Percentiles rank a stretch among this genome's conserved stretches.
These are phyloP conservation scores for Aureobasidium sp. DNA, from an alignment of 2,329 filamentous ascomycete genomes.

Conservation along the genomic window DNA sequence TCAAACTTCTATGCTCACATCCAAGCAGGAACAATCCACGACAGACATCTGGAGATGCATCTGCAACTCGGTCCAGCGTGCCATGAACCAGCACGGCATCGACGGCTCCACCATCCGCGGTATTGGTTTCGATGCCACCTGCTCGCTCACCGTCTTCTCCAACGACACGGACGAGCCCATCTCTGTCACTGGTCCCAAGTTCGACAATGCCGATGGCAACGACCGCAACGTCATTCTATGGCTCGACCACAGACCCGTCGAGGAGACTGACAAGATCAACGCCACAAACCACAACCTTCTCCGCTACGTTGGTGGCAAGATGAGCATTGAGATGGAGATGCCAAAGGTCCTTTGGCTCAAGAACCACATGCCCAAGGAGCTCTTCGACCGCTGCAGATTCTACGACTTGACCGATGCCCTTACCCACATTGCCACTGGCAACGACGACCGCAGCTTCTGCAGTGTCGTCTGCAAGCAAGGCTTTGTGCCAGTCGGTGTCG, in stretches of 20 bases:
- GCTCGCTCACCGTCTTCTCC: slow-evolving; percentile 86
- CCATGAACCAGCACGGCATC: slow-evolving; percentile 73
- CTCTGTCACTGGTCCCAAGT: slow-evolving; percentile 81
- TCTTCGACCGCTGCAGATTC: slow-evolving; percentile 92
- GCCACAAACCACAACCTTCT: slow-evolving; percentile 85
- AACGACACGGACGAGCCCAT: slow-evolving; percentile 86
- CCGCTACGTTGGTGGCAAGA: slow-evolving; percentile 92
- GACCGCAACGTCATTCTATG: slow-evolving; percentile 95
- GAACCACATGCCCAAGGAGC: slow-evolving; percentile 89
- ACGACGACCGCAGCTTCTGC: slow-evolving; percentile 87
- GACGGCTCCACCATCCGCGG: slow-evolving; percentile 71
- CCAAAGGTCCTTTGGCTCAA: slow-evolving; percentile 98
- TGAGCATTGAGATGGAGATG: slow-evolving; percentile 99
- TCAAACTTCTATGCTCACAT: not conserved
- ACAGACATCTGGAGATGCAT: slow-evolving; percentile 96
- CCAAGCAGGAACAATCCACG: slow-evolving; percentile 82
- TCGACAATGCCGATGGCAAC: slow-evolving; percentile 65
- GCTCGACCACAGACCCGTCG: slow-evolving; percentile 89
- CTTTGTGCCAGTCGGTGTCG: slow-evolving; percentile 91
- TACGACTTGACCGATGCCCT: slow-evolving; percentile 91
- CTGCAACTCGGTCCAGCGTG: slow-evolving; percentile 76
- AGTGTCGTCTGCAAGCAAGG: slow-evolving; percentile 97
- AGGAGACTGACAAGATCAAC: slow-evolving; percentile 91
- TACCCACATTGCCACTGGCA: slow-evolving; percentile 88
- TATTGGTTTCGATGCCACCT: slow-evolving; percentile 97